Evolutionary conservation across 495 filamentous ascomycete genomes (phyloP).

Genomic region (Hypoxylon rickii): DNA sequence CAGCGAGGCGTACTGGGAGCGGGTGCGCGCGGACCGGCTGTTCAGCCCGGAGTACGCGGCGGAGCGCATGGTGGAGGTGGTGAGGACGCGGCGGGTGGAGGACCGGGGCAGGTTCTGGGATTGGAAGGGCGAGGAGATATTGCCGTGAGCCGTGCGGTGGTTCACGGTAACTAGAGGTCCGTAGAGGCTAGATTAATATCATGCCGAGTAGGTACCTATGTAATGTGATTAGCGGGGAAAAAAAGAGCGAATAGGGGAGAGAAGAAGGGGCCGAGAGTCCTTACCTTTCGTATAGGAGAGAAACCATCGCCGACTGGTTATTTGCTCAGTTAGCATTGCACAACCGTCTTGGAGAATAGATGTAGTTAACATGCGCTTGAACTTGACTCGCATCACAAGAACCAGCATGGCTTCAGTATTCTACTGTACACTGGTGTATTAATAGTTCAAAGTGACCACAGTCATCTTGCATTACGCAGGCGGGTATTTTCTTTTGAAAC

Average conservation of each 20-base stretch:
- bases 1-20: constrained; percentile 71
- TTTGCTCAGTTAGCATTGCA: no score
- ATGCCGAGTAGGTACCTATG: background rate
- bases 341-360: no score
- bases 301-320: no score
- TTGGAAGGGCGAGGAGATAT: constrained; percentile 73
- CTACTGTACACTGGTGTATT: constrained; percentile 26
- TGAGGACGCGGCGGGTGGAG: constrained; percentile 51
- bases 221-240: no score
- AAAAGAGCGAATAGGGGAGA: background rate
- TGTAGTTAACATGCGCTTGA: no score
- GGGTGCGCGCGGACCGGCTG: constrained; percentile 61
- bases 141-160: constrained; percentile 60
- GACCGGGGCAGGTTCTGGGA: constrained; percentile 75
- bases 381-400: no score
- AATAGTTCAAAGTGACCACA: constrained; percentile 7
- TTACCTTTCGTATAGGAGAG: background rate
- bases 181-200: no score
- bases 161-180: no score
- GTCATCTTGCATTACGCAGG: constrained; percentile 15
- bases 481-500: constrained; percentile 17
- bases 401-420: no score
- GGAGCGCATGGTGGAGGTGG: constrained; percentile 58
- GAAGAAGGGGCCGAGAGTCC: background rate
- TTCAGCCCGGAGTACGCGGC: constrained; percentile 66